Evolutionary conservation across 352 stramenopile species (phyloP).

Genomic region (Phytophthora cactorum): DNA sequence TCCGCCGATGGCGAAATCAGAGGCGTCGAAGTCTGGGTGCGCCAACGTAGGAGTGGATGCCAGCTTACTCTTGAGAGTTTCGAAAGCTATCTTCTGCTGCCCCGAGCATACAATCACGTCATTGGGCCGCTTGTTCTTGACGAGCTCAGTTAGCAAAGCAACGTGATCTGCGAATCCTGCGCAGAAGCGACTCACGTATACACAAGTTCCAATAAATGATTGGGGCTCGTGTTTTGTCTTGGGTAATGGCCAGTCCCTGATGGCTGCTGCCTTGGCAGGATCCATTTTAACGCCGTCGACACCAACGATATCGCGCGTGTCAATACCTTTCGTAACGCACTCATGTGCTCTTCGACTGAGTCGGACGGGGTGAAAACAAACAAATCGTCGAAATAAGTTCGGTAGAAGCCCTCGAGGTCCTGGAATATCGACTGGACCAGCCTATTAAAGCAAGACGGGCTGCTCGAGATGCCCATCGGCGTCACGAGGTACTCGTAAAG

Average conservation of each 20-base stretch:
- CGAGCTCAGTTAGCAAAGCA: too few relatives aligned
- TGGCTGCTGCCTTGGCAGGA: neutral
- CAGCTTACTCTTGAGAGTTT: too few relatives aligned
- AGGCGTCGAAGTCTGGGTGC: too few relatives aligned
- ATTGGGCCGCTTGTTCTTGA: too few relatives aligned
- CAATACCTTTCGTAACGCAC: neutral
- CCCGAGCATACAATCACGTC: too few relatives aligned
- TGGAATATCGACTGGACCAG: neutral
- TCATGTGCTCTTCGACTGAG: neutral
- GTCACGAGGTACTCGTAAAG: conserved; percentile 5
- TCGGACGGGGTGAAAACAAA: neutral
- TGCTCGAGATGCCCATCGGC: conserved; percentile 6
- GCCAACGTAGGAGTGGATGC: too few relatives aligned
- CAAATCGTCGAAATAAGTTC: conserved; percentile 8
- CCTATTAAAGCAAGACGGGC: conserved; percentile 7
- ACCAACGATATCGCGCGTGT: neutral
- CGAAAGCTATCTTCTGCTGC: too few relatives aligned
- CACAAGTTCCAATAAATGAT: neutral
- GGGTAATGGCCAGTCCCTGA: neutral
- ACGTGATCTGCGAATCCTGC: too few relatives aligned
- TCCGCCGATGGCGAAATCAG: too few relatives aligned
- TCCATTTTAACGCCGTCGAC: neutral
- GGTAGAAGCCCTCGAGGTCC: neutral
- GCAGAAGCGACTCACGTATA: too few relatives aligned
- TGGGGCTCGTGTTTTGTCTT: neutral